phyloP scores from a whole-genome alignment of 805 yeast genomes.

The Wickerhamiella qilinensis region DNA sequence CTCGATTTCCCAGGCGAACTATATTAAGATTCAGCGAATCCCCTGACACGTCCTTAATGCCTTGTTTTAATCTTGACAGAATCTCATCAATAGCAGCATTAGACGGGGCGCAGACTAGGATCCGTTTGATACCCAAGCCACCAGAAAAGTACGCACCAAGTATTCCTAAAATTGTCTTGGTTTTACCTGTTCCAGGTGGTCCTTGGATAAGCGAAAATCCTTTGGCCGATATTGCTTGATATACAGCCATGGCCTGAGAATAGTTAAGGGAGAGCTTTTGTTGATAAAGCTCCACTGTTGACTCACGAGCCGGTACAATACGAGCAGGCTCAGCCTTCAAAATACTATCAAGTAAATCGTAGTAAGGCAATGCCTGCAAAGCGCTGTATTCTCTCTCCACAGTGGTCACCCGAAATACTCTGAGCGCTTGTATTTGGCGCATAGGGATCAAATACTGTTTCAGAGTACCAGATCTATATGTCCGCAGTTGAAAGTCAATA shows the following conservation, averaged over 20 bases:
- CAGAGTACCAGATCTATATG: slow-evolving; percentile 33
- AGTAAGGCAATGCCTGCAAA: slow-evolving; percentile 63
- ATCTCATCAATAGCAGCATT: slow-evolving; percentile 98
- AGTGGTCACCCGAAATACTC: slow-evolving; percentile 75
- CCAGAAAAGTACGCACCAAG: slow-evolving; percentile 48
- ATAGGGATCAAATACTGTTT: slow-evolving; percentile 45
- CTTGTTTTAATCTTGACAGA: slow-evolving; percentile 62
- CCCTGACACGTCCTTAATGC: slow-evolving; percentile 35
- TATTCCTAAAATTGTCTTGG: slow-evolving; percentile 87
- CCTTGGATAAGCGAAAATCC: slow-evolving; percentile 90
- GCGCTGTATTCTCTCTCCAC: slow-evolving; percentile 87
- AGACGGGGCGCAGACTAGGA: slow-evolving; percentile 91
- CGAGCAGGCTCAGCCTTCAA: slow-evolving; percentile 45
- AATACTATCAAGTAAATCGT: slow-evolving; percentile 56
- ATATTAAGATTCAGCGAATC: slow-evolving; percentile 40
- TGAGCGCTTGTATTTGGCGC: slow-evolving; percentile 46
- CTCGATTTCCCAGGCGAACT: slow-evolving; percentile 80
- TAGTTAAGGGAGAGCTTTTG: slow-evolving; percentile 46
- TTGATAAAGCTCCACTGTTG: slow-evolving; percentile 26
- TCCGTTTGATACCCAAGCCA: slow-evolving; percentile 28
- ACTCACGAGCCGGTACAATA: slow-evolving; percentile 23
- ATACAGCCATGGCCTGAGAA: slow-evolving; percentile 84
- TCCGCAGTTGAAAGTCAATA: slow-evolving; percentile 60
- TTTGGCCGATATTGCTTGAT: slow-evolving; percentile 43
- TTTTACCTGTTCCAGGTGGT: slow-evolving; percentile 99